Base-by-base conservation (phyloP, 2,329 filamentous ascomycete species). In the Amylocarpus encephaloides region DNA sequence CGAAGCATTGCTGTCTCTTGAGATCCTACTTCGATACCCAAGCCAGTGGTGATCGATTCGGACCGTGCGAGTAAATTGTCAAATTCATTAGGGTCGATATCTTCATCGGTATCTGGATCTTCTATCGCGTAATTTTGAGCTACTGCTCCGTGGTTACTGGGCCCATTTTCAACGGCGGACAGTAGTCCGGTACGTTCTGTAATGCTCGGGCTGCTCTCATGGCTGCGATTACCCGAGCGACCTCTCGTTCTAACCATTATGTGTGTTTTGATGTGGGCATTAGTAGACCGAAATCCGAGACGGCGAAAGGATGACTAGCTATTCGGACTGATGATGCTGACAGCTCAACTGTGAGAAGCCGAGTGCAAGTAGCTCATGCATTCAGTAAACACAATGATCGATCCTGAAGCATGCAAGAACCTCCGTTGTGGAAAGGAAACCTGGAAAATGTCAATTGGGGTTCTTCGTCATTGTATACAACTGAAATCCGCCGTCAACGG, bases 51-150 rank as follows among this genome's bases (percentile, higher is more conserved):
- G 35, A 62, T 61, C 2, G 59, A 62, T 30, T 61, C 57, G 5
- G 64, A 60, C 48, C 55, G 56, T 1, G 57, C 59, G 1, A 65
- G 34, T 26, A 66, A 47, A 16, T 59, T 44, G 36, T 66, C 62
- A 38, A 65, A 66, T 30, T 60, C 62, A 50, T 65, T 62, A 3
- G 59, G 48, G 19, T 63, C 59, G 30, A 64, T 62, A 7, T 64
- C 61, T 81, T 59, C 73, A 79, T 63, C 66, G 9, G 51, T 40
- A 1, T 46, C 34, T 13, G 59, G 58, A 13, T 62, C 55, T 6
- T 52, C 52, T 11, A 19, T 16, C 11, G 50, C 48, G 15, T 56
- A 50, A 9, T 53, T 49, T 30, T 2, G 49, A 46, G 18, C 47
- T 49, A 48, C 50, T 43, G 36, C 43, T 18, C 50, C 51, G 51